Percentiles rank a stretch among this genome's conserved stretches.
phyloP scores from a whole-genome alignment of 805 yeast species.

The Zygosaccharomyces bisporus region DNA sequence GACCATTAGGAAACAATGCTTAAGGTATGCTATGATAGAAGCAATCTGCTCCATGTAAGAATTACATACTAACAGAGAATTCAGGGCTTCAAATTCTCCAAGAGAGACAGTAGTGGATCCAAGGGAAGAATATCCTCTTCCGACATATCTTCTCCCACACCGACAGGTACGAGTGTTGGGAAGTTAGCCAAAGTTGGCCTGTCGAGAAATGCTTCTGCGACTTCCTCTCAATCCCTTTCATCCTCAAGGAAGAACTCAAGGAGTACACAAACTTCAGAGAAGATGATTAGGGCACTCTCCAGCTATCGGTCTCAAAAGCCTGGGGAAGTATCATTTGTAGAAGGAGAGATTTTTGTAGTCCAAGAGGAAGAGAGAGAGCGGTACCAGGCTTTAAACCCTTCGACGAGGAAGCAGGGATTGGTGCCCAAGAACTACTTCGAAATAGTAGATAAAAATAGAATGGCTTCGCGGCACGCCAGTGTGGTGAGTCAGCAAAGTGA shows the following conservation, averaged over 20 bases:
- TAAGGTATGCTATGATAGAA: constrained; percentile 10
- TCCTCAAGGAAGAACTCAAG: constrained; percentile 15
- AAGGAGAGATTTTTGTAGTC: constrained; percentile 90
- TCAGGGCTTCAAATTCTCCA: constrained; percentile 29
- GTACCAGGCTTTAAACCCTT: constrained; percentile 88
- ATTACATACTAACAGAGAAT: constrained; percentile 7
- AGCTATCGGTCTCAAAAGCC: constrained; percentile 76
- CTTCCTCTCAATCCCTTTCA: constrained; percentile 20
- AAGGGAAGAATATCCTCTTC: constrained; percentile 35
- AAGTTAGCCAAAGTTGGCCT: constrained; percentile 30
- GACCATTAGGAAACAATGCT: constrained; percentile 6
- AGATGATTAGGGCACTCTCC: constrained; percentile 77
- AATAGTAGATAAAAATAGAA: constrained; percentile 60
- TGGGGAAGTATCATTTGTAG: constrained; percentile 70
- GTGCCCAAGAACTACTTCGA: constrained; percentile 87
- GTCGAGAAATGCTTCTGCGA: constrained; percentile 14
- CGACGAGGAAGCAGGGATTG: constrained; percentile 70
- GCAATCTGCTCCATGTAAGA: not conserved
- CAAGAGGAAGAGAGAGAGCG: constrained; percentile 62
- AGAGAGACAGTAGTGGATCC: constrained; percentile 27
- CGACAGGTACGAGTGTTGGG: constrained; percentile 10
- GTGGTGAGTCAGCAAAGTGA: constrained; percentile 17
- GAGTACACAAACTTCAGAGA: constrained; percentile 49
- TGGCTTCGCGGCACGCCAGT: constrained; percentile 25
- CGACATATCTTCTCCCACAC: constrained; percentile 37